Conservation (phyloP, 2,329 filamentous ascomycete species). For the Neofusicoccum ribis region DNA sequence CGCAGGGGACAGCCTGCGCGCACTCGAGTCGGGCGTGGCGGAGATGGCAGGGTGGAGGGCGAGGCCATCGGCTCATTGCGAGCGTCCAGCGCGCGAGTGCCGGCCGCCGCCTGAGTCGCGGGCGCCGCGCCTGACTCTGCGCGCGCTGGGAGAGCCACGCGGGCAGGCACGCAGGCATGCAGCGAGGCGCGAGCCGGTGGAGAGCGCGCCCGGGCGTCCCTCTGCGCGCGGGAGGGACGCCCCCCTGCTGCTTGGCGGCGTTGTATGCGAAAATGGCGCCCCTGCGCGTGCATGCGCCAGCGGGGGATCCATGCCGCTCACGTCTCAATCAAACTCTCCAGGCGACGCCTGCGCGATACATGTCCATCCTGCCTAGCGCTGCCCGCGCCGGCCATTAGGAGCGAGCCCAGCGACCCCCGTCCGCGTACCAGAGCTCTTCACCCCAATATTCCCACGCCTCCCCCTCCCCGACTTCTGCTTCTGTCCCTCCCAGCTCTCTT, state of each 20-base stretch:
- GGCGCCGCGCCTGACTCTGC: background rate
- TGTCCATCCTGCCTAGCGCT: slow-evolving; percentile 13
- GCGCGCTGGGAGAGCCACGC: background rate
- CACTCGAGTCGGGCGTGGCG: background rate
- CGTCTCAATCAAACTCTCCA: slow-evolving; percentile 19
- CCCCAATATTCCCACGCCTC: slow-evolving; percentile 18
- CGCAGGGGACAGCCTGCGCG: background rate
- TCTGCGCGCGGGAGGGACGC: slow-evolving; percentile 2
- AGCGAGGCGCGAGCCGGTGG: slow-evolving; percentile 1
- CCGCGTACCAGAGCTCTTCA: slow-evolving; percentile 9
- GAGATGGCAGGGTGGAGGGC: background rate
- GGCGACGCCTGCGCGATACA: slow-evolving; percentile 16
- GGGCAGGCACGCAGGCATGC: background rate
- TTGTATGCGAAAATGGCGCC: background rate
- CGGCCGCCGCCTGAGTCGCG: background rate
- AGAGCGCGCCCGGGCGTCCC: slow-evolving; percentile 1
- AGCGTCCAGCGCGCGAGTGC: background rate
- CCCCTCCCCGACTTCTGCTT: slow-evolving; percentile 17
- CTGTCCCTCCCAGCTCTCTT: slow-evolving; percentile 3
- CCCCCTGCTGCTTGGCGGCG: slow-evolving; percentile 11
- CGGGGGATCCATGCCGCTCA: slow-evolving; percentile 3
- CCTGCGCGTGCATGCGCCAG: slow-evolving; percentile 1
- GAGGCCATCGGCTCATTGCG: background rate
- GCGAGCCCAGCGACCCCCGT: slow-evolving; percentile 18
- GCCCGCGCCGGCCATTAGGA: slow-evolving; percentile 15